phyloP scores from a whole-genome alignment of 495 filamentous ascomycete species.

The Aspergillus nanangensis region DNA sequence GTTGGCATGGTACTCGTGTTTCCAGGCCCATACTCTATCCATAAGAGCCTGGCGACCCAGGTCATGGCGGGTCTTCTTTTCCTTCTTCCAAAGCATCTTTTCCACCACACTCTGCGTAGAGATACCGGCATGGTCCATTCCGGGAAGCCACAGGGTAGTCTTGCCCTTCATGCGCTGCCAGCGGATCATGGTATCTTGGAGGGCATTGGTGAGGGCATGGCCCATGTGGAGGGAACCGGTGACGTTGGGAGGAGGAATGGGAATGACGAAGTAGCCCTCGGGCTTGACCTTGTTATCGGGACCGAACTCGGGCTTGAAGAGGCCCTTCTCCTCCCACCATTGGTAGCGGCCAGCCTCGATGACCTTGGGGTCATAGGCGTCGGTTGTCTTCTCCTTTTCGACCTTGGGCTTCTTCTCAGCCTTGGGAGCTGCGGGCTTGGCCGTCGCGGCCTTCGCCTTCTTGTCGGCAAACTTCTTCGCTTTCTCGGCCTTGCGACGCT shows the following conservation, averaged over 20 bases:
- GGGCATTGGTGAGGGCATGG: slow-evolving; percentile 60
- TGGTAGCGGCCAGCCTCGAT: slow-evolving; percentile 54
- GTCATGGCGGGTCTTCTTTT: slow-evolving; percentile 62
- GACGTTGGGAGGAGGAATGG: slow-evolving; percentile 76
- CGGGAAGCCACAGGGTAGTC: slow-evolving; percentile 68
- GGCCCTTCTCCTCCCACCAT: slow-evolving; percentile 60
- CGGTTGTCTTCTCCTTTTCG: slow-evolving; percentile 47
- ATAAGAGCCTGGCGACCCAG: slow-evolving; percentile 58
- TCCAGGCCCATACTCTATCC: slow-evolving; percentile 64
- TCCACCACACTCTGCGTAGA: slow-evolving; percentile 74
- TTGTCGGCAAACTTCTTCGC: slow-evolving; percentile 57
- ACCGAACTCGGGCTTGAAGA: slow-evolving; percentile 69
- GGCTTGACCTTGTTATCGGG: slow-evolving; percentile 63
- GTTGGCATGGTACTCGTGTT: slow-evolving; percentile 61
- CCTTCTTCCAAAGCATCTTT: slow-evolving; percentile 66
- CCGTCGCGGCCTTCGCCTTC: slow-evolving; percentile 44
- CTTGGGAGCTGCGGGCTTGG: slow-evolving; percentile 42
- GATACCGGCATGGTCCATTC: slow-evolving; percentile 75
- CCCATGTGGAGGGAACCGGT: slow-evolving; percentile 67
- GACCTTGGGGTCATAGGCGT: slow-evolving; percentile 53
- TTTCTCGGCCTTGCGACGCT: slow-evolving; percentile 58
- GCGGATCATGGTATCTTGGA: slow-evolving; percentile 74
- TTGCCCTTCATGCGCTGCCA: slow-evolving; percentile 63
- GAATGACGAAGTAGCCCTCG: slow-evolving; percentile 67
- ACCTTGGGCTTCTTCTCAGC: slow-evolving; percentile 52